phyloP scores from a whole-genome alignment of 225 moss, liverwort and hornwort species.

The Marchantia polymorpha region DNA sequence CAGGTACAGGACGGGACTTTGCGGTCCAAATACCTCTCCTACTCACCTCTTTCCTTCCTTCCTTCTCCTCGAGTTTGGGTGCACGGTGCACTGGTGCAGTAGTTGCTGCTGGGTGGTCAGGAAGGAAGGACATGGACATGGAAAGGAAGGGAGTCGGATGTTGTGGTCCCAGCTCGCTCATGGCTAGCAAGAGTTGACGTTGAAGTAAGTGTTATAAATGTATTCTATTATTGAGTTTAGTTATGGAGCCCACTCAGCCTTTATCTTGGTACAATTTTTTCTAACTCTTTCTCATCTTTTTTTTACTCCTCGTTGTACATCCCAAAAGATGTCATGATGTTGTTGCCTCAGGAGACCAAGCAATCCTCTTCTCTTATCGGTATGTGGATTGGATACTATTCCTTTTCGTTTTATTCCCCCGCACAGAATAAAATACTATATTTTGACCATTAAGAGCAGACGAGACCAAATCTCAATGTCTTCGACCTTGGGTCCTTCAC shows the following conservation, averaged over 20 bases:
- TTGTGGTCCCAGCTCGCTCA: not conserved
- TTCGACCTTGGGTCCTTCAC: no score
- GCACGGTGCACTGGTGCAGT: no score
- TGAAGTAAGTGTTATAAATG: not conserved
- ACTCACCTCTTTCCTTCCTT: no score
- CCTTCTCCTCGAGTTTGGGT: no score
- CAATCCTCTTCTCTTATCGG: not conserved
- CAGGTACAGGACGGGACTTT: no score
- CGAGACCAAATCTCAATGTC: no score
- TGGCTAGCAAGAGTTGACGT: not conserved
- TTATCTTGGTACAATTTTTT: not conserved
- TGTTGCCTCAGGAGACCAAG: not conserved
- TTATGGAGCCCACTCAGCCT: slow-evolving; percentile 2
- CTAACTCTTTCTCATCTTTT: not conserved
- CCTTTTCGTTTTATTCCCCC: not conserved
- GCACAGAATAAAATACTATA: no score
- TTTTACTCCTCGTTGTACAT: not conserved
- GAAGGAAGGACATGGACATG: no score
- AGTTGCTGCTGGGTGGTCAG: no score
- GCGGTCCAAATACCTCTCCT: no score
- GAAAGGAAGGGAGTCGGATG: not conserved
- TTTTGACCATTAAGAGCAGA: no score
- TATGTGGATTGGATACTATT: not conserved
- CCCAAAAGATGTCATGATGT: slow-evolving; percentile 1
- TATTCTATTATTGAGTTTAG: not conserved